Percentiles rank a stretch among this genome's conserved stretches.
Conservation (phyloP, 495 filamentous ascomycete genomes). For the Glonium stellatum region DNA sequence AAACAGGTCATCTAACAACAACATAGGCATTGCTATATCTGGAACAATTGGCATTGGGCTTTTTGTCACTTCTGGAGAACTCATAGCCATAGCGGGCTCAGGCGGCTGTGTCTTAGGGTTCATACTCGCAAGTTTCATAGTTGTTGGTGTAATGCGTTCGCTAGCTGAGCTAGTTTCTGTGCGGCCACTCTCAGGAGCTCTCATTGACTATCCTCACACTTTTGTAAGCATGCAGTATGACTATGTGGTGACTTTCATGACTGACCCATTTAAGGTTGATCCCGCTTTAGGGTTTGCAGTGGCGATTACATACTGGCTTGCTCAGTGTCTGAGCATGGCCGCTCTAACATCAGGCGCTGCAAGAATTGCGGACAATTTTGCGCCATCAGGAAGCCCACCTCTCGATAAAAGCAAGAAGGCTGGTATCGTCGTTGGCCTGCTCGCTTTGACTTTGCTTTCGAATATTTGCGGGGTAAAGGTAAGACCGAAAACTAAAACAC, state of each 20-base stretch:
- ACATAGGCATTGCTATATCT: background rate
- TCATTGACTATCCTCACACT: conserved; percentile 5
- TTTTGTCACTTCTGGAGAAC: conserved; percentile 1
- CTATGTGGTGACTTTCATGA: too few relatives aligned
- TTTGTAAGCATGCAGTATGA: background rate
- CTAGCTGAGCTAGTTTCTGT: conserved; percentile 1
- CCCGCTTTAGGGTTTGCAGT: background rate
- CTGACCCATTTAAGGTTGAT: background rate
- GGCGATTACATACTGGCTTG: conserved; percentile 12
- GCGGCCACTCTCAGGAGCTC: background rate
- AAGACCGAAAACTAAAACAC: background rate
- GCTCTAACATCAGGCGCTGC: conserved; percentile 26
- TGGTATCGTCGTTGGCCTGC: conserved; percentile 22
- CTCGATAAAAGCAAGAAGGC: conserved; percentile 1
- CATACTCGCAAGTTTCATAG: background rate
- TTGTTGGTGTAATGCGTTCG: background rate
- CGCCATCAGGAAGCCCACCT: conserved; percentile 1
- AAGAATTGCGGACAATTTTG: conserved; percentile 7
- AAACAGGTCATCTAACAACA: background rate
- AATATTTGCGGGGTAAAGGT: conserved; percentile 31
- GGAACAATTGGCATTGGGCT: conserved; percentile 1
- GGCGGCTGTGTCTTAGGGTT: background rate
- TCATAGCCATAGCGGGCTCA: conserved; percentile 1
- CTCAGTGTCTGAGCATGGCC: conserved; percentile 33
- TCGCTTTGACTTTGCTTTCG: conserved; percentile 25